Base-by-base conservation (phyloP, 2,329 filamentous ascomycete species). In the Aspergillus melleus region DNA sequence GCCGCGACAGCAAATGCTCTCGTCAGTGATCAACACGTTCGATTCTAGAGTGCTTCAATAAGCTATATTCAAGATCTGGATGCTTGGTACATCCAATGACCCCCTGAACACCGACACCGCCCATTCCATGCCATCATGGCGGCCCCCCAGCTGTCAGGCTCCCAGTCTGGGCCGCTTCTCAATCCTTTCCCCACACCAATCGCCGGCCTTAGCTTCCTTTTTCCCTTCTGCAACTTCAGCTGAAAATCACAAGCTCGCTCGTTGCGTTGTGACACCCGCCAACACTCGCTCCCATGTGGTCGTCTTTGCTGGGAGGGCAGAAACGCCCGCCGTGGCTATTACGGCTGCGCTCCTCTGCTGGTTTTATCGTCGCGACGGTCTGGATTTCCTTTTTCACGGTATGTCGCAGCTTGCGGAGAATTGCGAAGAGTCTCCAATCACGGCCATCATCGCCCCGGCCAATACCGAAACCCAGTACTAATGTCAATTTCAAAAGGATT, bases 321-420 rank as follows among this genome's bases (percentile, higher is more conserved):
- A 61, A 61, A 52, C 53, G 55, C 47, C 67, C 64, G 6, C 69
- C 69, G 36, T 67, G 67, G 65, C 59, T 71, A 10, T 69, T 84
- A 3, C 62, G 71, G 74, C 84, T 82, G 80, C 81, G 86, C n/a
- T 86, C 84, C 11, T 84, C 81, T 55, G 84, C 83, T 2, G 66
- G 80, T 50, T 88, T 88, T 74, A 86, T 88, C 63, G 70, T 86
- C 44, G 72, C 79, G 6, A 87, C 85, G 2, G 83, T 88, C n/a
- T 72, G 70, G 70, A 70, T 65, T 49, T 72, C 70, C 14, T 68
- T 62, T 11, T 72, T 72, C 55, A 71, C 70, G 14, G 69, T 72
- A 64, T n/a, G 66, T 64, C 4, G 20, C 30, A 11, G 14, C n/a
- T 12, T 16, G 4, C 8, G 20, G 30, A 26, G 4, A 9, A 36